Evolutionary conservation across 2,329 filamentous ascomycete genomes (phyloP), one percentile per base, ranked within the genome.

Genomic region (Apiospora saccharicola): DNA sequence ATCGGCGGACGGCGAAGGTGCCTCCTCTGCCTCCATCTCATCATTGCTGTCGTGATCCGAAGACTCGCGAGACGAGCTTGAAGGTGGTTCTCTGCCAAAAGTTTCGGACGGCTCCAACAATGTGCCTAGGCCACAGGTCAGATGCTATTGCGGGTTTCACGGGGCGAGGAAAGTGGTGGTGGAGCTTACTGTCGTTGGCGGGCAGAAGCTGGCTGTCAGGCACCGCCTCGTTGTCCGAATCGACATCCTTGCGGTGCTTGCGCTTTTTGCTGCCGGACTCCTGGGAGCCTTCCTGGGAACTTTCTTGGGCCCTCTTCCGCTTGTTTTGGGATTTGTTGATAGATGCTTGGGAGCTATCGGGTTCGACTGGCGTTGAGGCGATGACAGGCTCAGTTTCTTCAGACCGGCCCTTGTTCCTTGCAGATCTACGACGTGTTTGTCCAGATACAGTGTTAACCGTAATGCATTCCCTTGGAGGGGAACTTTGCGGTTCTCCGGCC

Each of bases 191-290:
- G 37, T 71, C 43, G n/a, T 70, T 44, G 34, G n/a, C 64, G 19
- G 43, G 70, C 51, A 71, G 68, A 44, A 73, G 67, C 57, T 78
- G 77, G 68, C 72, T 76, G 47, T 77, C 72, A 68, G 75, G 68
- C 7, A 76, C 71, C 16, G 68, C 41, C 70, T 77, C 75, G n/a
- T 37, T 64, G 70, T 74, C 72, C n/a, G 43, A 69, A 30, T 73
- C 68, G 12, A 43, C 67, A 57, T 74, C 72, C 57, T 74, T 72
- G 49, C 73, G 64, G 70, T 76, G 75, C 69, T 72, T 79, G 30
- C 72, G 75, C 70, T 78, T 79, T 73, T 80, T 81, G 64, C 74
- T 75, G 44, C 73, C 68, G n/a, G 71, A 70, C 30, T 75, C 75
- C 10, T 76, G 74, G 44, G 68, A 75, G 24, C 70, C 78, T 16